Conservation (phyloP, 805 yeast genomes). For the Suhomyces emberorum region DNA sequence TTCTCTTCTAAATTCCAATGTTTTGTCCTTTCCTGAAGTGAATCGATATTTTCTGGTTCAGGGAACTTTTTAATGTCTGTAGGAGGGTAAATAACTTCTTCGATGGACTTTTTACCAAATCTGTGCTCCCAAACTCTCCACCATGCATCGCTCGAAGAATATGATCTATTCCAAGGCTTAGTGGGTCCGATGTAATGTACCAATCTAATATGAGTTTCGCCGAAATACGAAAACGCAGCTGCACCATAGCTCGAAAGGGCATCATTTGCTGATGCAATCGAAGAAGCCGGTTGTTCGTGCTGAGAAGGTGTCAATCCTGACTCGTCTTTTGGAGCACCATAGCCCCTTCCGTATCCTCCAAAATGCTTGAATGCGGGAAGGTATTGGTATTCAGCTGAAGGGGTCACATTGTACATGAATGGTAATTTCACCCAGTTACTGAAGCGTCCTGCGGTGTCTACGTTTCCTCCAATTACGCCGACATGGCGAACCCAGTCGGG, state of each 20-base stretch:
- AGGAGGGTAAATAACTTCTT: slow-evolving; percentile 11
- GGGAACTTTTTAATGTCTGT: background rate
- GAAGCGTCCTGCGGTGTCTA: slow-evolving; percentile 3
- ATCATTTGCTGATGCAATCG: background rate
- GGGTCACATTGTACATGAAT: slow-evolving; percentile 80
- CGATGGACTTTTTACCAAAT: slow-evolving; percentile 24
- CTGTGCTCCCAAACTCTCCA: slow-evolving; percentile 37
- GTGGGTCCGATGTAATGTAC: slow-evolving; percentile 65
- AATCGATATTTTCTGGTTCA: background rate
- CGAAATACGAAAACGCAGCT: slow-evolving; percentile 17
- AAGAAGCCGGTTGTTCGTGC: background rate
- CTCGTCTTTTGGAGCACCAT: background rate
- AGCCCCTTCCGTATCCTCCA: slow-evolving; percentile 7
- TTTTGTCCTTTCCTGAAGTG: background rate
- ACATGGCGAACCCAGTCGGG: slow-evolving; percentile 37
- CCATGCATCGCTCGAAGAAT: slow-evolving; percentile 29
- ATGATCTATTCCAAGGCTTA: slow-evolving; percentile 51
- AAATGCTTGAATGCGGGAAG: slow-evolving; percentile 65
- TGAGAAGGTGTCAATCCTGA: background rate
- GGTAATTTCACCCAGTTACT: slow-evolving; percentile 69
- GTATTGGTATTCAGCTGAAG: slow-evolving; percentile 61
- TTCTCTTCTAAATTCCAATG: background rate
- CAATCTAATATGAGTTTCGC: slow-evolving; percentile 39
- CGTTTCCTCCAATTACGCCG: slow-evolving; percentile 1
- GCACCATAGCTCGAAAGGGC: slow-evolving; percentile 13